These are phyloP conservation scores for Penicillium crystallinum DNA, from an alignment of 495 filamentous ascomycete genomes.

Conservation along the genomic window DNA sequence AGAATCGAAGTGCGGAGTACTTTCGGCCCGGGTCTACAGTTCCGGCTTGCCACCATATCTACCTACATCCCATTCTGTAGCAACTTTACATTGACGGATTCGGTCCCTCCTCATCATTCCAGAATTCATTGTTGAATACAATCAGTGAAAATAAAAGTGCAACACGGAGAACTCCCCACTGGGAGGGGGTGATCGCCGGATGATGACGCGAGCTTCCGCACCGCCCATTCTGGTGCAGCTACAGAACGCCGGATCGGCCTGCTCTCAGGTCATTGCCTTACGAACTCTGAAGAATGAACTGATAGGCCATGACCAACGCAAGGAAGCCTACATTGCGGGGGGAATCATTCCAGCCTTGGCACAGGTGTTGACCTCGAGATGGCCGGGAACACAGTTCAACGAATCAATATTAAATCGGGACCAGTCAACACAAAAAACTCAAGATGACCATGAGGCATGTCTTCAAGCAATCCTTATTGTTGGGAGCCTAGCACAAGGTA, in stretches of 20 bases:
- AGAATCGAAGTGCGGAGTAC: constrained; percentile 6
- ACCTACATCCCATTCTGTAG: not conserved
- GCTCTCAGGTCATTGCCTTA: constrained; percentile 60
- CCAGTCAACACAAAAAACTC: constrained; percentile 14
- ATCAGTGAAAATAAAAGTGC: not conserved
- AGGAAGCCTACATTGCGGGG: constrained; percentile 64
- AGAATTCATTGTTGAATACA: not conserved
- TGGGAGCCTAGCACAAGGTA: constrained; percentile 81
- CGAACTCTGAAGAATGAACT: constrained; percentile 79
- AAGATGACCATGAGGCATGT: constrained; percentile 58
- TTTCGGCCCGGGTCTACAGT: not conserved
- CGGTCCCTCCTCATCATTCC: not conserved
- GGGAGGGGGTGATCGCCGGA: constrained; percentile 34
- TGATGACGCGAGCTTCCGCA: constrained; percentile 45
- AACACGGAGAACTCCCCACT: constrained; percentile 3
- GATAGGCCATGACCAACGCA: constrained; percentile 82
- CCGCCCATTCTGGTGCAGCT: constrained; percentile 59
- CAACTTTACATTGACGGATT: not conserved
- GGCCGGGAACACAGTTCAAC: constrained; percentile 34
- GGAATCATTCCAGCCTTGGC: constrained; percentile 68
- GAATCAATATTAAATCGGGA: constrained; percentile 18
- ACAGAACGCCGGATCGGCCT: constrained; percentile 52
- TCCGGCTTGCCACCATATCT: constrained; percentile 1
- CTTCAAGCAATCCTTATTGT: constrained; percentile 77
- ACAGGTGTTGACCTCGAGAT: constrained; percentile 47